Base-by-base conservation (phyloP, 257 asterid genomes). In the Dorcoceras hygrometricum region DNA sequence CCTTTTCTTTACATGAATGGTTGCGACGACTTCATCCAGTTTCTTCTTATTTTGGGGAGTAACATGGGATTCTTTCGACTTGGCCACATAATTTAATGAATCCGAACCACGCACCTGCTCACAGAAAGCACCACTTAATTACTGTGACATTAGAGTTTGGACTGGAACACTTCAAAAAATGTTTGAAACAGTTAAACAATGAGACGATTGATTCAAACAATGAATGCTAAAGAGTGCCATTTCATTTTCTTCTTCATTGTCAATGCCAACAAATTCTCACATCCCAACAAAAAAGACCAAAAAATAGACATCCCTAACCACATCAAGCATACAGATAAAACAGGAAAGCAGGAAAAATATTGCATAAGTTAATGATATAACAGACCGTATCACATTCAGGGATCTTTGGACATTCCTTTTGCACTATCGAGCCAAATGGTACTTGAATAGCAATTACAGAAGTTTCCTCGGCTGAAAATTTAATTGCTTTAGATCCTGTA, bases 361-460 rank as follows among this genome's bases (percentile, higher is more conserved):
- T 32, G 22, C 51, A 32, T 19, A 65, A 65, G 39, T 7, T 23
- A 39, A 65, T 31, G 39, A 67, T 59, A 59, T 11, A 10, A 68
- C 29, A 67, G 82, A 82, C 86, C 75, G 11, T 31, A 60, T 68
- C 72, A 66, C 50, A 36, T 22, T 60, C 58, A 39, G 72, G 82
- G 34, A 71, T 75, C 75, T 76, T 73, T 3, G 79, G 77, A 63
- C 80, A 64, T 77, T 86, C 96, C 60, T 82, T 75, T 23, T 72
- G 82, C 63, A 75, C 81, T 36, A 88, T 68, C 62, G 96, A 84
- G 63, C 82, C 99, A 68, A 93, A 93, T 9, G 99, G 99, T 72
- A 93, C 99, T 83, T 93, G 97, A 76, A 93, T 93, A 73, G 96
- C 97, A 67, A 58, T 76, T 24, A 75, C 87, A 72, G 86, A 57